phyloP scores from a whole-genome alignment of 257 asterid genomes.

The Solanum phureja region DNA sequence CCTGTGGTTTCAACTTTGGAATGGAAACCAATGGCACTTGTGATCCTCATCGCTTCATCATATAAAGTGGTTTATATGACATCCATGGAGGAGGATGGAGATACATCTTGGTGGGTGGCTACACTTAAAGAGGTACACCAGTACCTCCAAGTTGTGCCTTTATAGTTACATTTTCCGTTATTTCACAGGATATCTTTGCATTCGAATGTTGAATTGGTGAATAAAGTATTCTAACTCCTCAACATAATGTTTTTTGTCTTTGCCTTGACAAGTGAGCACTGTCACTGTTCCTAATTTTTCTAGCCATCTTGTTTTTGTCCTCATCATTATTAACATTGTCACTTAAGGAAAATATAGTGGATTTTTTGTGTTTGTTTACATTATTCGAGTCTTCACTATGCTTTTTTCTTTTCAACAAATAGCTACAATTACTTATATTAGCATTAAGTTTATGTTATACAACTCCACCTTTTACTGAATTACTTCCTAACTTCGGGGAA shows the following conservation, averaged over 20 bases:
- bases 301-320: too few relatives aligned
- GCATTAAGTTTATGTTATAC: slow-evolving; percentile 35
- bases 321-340: not conserved
- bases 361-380: slow-evolving; percentile 28
- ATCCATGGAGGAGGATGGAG: too few relatives aligned
- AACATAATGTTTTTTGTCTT: slow-evolving; percentile 60
- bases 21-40: too few relatives aligned
- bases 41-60: too few relatives aligned
- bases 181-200: slow-evolving; percentile 45
- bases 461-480: slow-evolving; percentile 26
- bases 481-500: slow-evolving; percentile 19
- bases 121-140: too few relatives aligned
- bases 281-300: too few relatives aligned
- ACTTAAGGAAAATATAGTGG: slow-evolving; percentile 6
- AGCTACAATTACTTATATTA: not conserved
- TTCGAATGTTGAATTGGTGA: slow-evolving; percentile 63
- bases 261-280: slow-evolving; percentile 21
- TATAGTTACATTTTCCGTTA: too few relatives aligned
- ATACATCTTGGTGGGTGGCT: too few relatives aligned
- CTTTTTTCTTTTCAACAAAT: slow-evolving; percentile 44
- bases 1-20: too few relatives aligned
- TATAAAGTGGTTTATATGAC: too few relatives aligned
- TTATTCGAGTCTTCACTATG: slow-evolving; percentile 21
- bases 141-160: too few relatives aligned
- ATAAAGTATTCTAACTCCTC: slow-evolving; percentile 65